Percentiles rank a stretch among this genome's conserved stretches.
phyloP scores from a whole-genome alignment of 495 filamentous ascomycete genomes.

The Trypethelium eluteriae region DNA sequence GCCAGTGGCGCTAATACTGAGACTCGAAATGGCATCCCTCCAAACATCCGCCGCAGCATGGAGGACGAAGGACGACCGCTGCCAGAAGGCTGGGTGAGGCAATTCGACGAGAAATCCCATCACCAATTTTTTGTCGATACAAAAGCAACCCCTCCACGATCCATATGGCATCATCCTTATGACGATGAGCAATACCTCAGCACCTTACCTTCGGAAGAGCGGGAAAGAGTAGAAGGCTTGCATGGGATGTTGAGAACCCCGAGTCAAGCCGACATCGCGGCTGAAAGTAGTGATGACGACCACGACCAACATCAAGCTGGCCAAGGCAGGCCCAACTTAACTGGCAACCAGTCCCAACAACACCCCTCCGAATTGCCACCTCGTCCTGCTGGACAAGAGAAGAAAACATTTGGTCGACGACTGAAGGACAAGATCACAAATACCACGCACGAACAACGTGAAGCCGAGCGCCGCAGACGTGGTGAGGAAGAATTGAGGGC shows the following conservation, averaged over 20 bases:
- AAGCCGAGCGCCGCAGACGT: slow-evolving; percentile 32
- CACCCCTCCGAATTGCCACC: slow-evolving; percentile 16
- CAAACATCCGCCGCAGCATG: slow-evolving; percentile 40
- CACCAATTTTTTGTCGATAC: slow-evolving; percentile 51
- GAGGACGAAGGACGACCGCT: slow-evolving; percentile 43
- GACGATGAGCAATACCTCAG: slow-evolving; percentile 43
- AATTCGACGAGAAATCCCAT: slow-evolving; percentile 38
- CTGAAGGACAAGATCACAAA: slow-evolving; percentile 42
- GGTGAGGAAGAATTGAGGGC: slow-evolving; percentile 35
- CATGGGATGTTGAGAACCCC: slow-evolving; percentile 32
- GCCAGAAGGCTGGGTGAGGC: slow-evolving; percentile 41
- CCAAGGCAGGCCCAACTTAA: slow-evolving; percentile 11
- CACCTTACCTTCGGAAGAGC: slow-evolving; percentile 35
- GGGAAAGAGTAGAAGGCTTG: slow-evolving; percentile 33
- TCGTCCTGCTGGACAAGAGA: slow-evolving; percentile 16
- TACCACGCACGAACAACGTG: slow-evolving; percentile 42
- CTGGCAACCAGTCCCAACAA: background rate
- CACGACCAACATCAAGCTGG: slow-evolving; percentile 17
- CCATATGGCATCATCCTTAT: slow-evolving; percentile 47
- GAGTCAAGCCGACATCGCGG: slow-evolving; percentile 34
- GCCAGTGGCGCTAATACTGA: slow-evolving; percentile 12
- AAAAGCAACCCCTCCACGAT: slow-evolving; percentile 38
- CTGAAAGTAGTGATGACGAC: slow-evolving; percentile 41
- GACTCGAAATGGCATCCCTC: slow-evolving; percentile 40
- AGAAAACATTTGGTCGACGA: slow-evolving; percentile 38